Evolutionary conservation across 1,284 basidiomycete species (phyloP), one percentile per base, ranked within the genome.

Genomic region (Ustilago curta): DNA sequence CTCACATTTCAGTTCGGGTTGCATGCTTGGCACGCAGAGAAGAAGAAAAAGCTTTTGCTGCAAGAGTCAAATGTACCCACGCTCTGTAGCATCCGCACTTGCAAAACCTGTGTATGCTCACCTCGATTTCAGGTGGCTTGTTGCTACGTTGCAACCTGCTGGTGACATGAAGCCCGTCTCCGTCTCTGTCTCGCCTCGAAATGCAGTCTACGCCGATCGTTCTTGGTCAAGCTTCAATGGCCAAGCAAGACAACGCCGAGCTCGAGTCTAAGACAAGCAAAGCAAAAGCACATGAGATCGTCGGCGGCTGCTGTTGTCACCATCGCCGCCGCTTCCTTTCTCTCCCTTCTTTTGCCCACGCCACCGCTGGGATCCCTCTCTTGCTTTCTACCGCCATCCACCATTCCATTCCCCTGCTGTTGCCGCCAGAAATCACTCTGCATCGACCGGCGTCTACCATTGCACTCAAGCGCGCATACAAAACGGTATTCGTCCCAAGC

Each of bases 231-330:
- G 31, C 44, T 45, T 27, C 47, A n/a, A n/a, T n/a, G n/a, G n/a
- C n/a, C n/a, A 32, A 32, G 31, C 31, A n/a, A 18, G 18, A 19
- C 40, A 42, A 42, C 14, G 44, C 44, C 14, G 44, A 47, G 27
- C 45, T 47, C 45, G 45, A 45, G 19, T 45, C 29, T 11, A 35
- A 12, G 32, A 2, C 32, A 35, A 35, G 32, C 44, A 25, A 29
- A n/a, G n/a, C n/a, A n/a, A n/a, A n/a, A n/a, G 44, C 44, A 45
- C 27, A 29, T 47, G 12, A n/a, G 45, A 47, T 47, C 45, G n/a
- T n/a, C n/a, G n/a, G n/a, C n/a, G 45, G 29, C 45, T 16, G 45
- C 45, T 9, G 45, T 47, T 47, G 45, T 16, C 35, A 16, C 11
- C 8, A 16, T 32, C 8, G 31, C 31, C 31, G 31, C 31, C 31